phyloP scores from a whole-genome alignment of 2,329 filamentous ascomycete genomes.

The Epichloe uncinata region DNA sequence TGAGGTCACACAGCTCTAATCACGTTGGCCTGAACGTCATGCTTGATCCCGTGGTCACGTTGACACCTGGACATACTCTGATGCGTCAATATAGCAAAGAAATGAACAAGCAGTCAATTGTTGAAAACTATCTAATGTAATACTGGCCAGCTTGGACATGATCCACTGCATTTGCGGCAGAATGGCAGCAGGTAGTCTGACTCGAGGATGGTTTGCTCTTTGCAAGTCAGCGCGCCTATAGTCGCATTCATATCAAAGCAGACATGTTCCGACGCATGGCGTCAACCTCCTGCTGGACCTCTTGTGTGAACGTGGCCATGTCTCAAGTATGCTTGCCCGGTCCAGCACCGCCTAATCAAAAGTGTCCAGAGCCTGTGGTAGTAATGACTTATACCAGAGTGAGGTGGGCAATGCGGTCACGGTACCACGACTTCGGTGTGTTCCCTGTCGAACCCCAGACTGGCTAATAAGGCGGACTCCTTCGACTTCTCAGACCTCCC shows the following conservation, averaged over 20 bases:
- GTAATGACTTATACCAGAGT: not conserved
- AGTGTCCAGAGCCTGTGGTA: not conserved
- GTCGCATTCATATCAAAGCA: not conserved
- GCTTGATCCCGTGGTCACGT: not conserved
- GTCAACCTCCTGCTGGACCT: not conserved
- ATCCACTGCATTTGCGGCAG: not conserved
- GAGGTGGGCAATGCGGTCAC: not conserved
- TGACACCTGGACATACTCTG: too few relatives aligned
- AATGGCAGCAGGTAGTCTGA: too few relatives aligned
- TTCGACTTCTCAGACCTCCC: slow-evolving; percentile 18
- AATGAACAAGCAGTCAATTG: slow-evolving; percentile 7
- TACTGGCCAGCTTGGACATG: not conserved
- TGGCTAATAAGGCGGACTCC: not conserved
- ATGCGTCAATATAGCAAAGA: not conserved
- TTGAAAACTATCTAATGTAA: slow-evolving; percentile 6
- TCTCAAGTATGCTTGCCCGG: not conserved
- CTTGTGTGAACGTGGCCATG: not conserved
- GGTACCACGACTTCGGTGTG: not conserved
- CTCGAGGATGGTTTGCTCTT: not conserved
- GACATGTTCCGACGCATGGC: not conserved
- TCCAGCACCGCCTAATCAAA: not conserved
- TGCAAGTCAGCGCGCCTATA: not conserved
- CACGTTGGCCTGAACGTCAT: not conserved
- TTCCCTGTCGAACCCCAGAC: not conserved
- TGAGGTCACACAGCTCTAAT: not conserved